Evolutionary conservation across 2,329 filamentous ascomycete genomes (phyloP).

Genomic region (Myriosclerotinia curreyana): DNA sequence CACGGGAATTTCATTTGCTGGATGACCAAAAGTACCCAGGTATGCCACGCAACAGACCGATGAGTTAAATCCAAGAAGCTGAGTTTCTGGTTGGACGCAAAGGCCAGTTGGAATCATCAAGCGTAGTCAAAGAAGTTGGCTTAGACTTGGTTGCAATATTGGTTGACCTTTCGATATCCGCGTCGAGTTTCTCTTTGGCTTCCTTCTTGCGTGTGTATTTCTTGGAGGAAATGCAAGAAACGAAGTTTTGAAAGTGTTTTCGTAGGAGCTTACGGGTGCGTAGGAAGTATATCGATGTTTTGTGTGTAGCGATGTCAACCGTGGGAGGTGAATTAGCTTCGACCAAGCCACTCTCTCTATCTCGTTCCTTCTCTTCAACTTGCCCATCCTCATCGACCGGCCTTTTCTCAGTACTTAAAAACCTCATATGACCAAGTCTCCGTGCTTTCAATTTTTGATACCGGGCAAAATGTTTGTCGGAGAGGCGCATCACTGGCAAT

Average conservation of each 20-base stretch:
- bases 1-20: too few relatives aligned
- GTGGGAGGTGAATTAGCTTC: not conserved
- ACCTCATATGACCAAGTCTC: not conserved
- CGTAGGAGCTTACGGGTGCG: not conserved
- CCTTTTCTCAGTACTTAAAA: too few relatives aligned
- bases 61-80: not conserved
- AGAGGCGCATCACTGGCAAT: not conserved
- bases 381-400: fast-evolving
- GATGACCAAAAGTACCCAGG: too few relatives aligned
- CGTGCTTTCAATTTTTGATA: not conserved
- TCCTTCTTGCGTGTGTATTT: not conserved
- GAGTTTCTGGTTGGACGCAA: not conserved
- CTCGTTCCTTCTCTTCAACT: fast-evolving
- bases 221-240: too few relatives aligned
- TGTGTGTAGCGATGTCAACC: not conserved
- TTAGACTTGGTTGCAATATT: not conserved
- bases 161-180: not conserved
- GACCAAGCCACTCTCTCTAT: not conserved
- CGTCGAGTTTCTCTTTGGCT: not conserved
- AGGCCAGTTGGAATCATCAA: not conserved
- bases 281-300: not conserved
- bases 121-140: fast-evolving
- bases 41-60: too few relatives aligned
- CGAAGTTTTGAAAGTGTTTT: not conserved
- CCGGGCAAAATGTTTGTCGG: not conserved